Conservation (phyloP, 257 asterid species). For the Solanum tarapatanum region DNA sequence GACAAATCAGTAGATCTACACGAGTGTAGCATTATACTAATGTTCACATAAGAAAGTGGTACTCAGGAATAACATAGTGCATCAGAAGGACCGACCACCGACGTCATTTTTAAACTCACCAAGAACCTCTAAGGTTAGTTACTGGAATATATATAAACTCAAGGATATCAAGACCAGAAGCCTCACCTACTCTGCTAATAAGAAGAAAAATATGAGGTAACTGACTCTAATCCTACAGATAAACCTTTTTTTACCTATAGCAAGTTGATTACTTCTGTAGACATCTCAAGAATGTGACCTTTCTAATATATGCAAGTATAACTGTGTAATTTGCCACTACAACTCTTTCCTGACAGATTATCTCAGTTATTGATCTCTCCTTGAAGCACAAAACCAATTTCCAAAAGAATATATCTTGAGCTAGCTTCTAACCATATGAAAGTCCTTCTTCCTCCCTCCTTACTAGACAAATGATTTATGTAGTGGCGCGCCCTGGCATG, state of each 20-base stretch:
- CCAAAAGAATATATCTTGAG: not conserved
- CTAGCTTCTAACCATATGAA: not conserved
- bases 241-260: not conserved
- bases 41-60: not conserved
- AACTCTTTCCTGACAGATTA: not conserved
- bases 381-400: not conserved
- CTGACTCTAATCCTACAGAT: not conserved
- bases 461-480: not conserved
- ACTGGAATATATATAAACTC: not conserved
- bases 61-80: not conserved
- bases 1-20: not conserved
- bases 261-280: no score
- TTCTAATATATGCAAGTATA: no score
- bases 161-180: not conserved
- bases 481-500: rapidly evolving
- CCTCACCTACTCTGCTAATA: not conserved
- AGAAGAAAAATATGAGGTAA: no score
- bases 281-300: no score
- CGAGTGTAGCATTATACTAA: not conserved
- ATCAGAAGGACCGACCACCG: not conserved
- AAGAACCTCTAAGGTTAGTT: not conserved
- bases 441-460: not conserved
- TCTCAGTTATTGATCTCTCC: not conserved
- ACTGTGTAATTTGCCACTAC: not conserved
- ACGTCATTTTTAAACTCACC: not conserved